Percentiles rank a stretch among this genome's conserved stretches.
These are phyloP conservation scores for Nitzschia sp. DNA, from an alignment of 108 stramenopile genomes.

Conservation along the genomic window DNA sequence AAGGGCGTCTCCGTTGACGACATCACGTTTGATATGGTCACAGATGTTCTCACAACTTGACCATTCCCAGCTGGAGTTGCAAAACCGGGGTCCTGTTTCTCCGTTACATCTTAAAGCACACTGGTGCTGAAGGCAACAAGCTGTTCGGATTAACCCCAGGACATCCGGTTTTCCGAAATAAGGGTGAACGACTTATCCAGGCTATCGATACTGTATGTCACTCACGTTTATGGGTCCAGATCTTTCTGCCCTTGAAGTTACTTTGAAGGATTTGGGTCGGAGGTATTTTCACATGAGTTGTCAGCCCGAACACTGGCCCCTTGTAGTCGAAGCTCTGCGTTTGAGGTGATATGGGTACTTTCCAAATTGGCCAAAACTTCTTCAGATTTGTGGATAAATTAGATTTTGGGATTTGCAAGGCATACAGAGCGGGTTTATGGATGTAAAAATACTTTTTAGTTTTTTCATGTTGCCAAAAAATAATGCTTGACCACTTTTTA, in stretches of 20 bases:
- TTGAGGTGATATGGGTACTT: slow-evolving; percentile 2
- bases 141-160: too few species aligned
- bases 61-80: background rate
- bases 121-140: slow-evolving; percentile 2
- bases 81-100: slow-evolving; percentile 4
- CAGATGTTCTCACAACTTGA: background rate
- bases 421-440: too few species aligned
- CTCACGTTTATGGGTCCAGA: slow-evolving; percentile 29
- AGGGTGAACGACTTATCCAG: slow-evolving; percentile 10
- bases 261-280: slow-evolving; percentile 16
- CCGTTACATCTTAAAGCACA: slow-evolving; percentile 16
- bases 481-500: too few species aligned
- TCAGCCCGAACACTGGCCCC: slow-evolving; percentile 23
- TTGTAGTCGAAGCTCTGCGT: slow-evolving; percentile 20
- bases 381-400: too few species aligned
- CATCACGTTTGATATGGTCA: background rate
- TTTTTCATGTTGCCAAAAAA: too few species aligned
- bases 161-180: slow-evolving; percentile 6
- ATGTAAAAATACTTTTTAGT: too few species aligned
- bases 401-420: too few species aligned
- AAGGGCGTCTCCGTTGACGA: background rate
- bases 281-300: slow-evolving; percentile 14
- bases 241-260: slow-evolving; percentile 20
- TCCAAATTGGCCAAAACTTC: too few species aligned
- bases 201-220: slow-evolving; percentile 20